These are phyloP conservation scores for Akanthomyces lecanii DNA, from an alignment of 2,329 filamentous ascomycete genomes.

Conservation along the genomic window DNA sequence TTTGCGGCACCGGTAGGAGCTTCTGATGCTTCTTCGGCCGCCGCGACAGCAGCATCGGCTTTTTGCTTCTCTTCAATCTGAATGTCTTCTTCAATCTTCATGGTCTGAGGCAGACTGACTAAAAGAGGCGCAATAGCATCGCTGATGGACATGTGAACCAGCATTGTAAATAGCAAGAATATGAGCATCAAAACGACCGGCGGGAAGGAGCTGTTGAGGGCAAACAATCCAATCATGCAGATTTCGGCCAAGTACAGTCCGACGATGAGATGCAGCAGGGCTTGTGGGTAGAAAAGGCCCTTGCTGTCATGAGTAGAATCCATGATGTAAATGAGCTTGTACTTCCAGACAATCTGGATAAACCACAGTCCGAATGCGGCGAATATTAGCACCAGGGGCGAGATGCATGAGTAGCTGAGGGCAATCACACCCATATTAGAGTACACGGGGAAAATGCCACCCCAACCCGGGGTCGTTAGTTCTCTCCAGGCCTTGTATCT, in stretches of 20 bases:
- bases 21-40: constrained; percentile 24
- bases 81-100: constrained; percentile 51
- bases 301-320: constrained; percentile 82
- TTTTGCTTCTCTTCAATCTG: constrained; percentile 46
- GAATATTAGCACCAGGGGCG: constrained; percentile 79
- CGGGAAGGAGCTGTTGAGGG: constrained; percentile 60
- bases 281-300: constrained; percentile 81
- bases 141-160: constrained; percentile 73
- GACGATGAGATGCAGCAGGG: constrained; percentile 77
- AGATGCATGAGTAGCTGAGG: constrained; percentile 81
- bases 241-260: constrained; percentile 80
- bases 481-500: constrained; percentile 75
- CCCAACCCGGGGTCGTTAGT: constrained; percentile 74
- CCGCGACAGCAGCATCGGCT: constrained; percentile 24
- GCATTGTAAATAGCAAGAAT: constrained; percentile 67
- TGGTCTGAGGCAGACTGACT: constrained; percentile 73
- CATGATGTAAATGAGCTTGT: constrained; percentile 85
- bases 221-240: constrained; percentile 82
- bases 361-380: constrained; percentile 72
- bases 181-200: constrained; percentile 73
- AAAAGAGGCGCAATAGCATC: constrained; percentile 71
- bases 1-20: constrained; percentile 27
- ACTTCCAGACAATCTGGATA: constrained; percentile 84
- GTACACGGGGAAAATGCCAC: constrained; percentile 75
- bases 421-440: constrained; percentile 78